These are phyloP conservation scores for Takashimella tepidaria DNA, from an alignment of 1,284 basidiomycete species.

Conservation along the genomic window DNA sequence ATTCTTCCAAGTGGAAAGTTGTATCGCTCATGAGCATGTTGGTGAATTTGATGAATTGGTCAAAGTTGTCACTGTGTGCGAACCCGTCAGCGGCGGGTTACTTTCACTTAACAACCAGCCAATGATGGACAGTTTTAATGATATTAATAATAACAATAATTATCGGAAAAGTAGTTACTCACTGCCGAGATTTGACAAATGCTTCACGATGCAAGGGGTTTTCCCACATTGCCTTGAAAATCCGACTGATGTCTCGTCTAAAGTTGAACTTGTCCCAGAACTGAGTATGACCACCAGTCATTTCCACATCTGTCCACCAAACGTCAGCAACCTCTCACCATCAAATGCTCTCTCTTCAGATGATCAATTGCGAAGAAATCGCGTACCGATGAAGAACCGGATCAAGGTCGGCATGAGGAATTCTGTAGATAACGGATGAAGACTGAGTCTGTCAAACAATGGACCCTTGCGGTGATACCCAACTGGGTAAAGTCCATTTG, in stretches of 20 bases:
- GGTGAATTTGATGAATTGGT: conserved; percentile 90
- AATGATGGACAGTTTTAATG: neutral
- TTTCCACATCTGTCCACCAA: conserved; percentile 86
- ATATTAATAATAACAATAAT: neutral
- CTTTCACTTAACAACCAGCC: too few species aligned
- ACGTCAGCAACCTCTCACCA: neutral
- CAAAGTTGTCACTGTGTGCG: conserved; percentile 73
- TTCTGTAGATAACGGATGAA: conserved; percentile 75
- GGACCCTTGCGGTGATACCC: conserved; percentile 71
- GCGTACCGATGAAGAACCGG: conserved; percentile 87
- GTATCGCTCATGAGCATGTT: conserved; percentile 99
- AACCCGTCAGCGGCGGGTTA: neutral
- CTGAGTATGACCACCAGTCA: conserved; percentile 93
- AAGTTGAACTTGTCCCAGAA: conserved; percentile 56
- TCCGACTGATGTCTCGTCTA: conserved; percentile 75
- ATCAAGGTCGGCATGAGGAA: conserved; percentile 89
- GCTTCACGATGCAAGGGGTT: conserved; percentile 81
- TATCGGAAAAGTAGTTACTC: conserved; percentile 32
- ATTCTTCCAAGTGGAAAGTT: conserved; percentile 96
- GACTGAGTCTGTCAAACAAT: conserved; percentile 75
- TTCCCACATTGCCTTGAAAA: conserved; percentile 82
- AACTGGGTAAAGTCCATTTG: conserved; percentile 73
- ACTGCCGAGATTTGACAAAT: conserved; percentile 71
- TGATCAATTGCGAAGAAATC: neutral
- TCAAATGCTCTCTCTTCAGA: neutral